Conservation (phyloP, 225 moss, liverwort and hornwort genomes). For the Pseudoscleropodium purum region DNA sequence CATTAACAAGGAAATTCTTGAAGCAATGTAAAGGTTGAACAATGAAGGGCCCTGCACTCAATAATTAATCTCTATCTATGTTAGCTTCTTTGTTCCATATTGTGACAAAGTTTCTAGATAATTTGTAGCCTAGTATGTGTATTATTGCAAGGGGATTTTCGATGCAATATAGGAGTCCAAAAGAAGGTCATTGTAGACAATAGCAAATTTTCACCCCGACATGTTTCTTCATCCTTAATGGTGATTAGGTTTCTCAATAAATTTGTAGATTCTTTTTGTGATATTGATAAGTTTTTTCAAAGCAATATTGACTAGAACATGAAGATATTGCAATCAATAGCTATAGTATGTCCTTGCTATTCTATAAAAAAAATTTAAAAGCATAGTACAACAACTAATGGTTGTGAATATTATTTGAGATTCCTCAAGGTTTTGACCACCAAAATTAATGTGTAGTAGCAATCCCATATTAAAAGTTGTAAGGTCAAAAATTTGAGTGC, state of each 20-base stretch:
- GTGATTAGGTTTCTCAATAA: not conserved
- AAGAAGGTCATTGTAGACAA: not conserved
- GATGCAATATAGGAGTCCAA: not conserved
- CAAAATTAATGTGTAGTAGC: not conserved
- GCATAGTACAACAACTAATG: not conserved
- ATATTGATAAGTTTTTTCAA: not conserved
- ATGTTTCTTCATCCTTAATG: not conserved
- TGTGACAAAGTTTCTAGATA: not conserved
- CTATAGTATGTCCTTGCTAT: not conserved
- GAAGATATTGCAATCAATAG: not conserved
- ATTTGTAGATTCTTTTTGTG: not conserved
- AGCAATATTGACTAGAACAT: not conserved
- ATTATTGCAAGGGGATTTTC: not conserved
- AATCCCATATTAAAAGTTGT: not conserved
- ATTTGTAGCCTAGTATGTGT: not conserved
- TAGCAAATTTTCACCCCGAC: accelerated
- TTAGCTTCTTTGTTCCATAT: not conserved
- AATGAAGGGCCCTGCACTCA: not conserved
- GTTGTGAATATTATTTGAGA: not conserved
- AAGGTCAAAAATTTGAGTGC: accelerated
- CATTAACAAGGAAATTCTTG: not conserved
- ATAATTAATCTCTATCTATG: not conserved
- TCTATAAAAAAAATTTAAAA: not conserved
- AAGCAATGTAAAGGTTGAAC: too few species aligned
- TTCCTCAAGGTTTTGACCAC: not conserved